Conservation (phyloP, 768 basidiomycete genomes). For the Auriscalpium orientale region DNA sequence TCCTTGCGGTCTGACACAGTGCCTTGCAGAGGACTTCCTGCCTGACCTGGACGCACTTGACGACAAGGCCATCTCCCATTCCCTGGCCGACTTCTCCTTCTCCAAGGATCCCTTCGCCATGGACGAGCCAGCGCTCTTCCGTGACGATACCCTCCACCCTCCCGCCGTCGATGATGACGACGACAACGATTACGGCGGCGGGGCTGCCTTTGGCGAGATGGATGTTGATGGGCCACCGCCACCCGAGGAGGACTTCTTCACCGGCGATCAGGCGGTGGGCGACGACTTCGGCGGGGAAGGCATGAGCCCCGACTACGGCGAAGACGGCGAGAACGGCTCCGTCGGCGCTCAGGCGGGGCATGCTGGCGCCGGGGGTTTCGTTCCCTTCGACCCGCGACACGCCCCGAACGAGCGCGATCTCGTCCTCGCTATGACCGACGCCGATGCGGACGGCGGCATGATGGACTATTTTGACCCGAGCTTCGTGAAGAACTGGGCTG, state of each 20-base stretch:
- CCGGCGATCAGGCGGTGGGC: conserved; percentile 48
- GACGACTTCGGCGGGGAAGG: conserved; percentile 37
- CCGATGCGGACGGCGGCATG: conserved; percentile 52
- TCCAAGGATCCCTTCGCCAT: conserved; percentile 54
- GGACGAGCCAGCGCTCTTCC: conserved; percentile 57
- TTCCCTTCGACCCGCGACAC: conserved; percentile 83
- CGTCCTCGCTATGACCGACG: conserved; percentile 78
- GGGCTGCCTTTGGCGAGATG: conserved; percentile 30
- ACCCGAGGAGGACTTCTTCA: conserved; percentile 59
- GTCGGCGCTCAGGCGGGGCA: conserved; percentile 29
- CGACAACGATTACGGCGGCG: conserved; percentile 32
- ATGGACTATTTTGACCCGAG: conserved; percentile 88
- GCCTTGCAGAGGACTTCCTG: conserved; percentile 54
- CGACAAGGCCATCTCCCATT: conserved; percentile 70
- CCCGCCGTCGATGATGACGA: conserved; percentile 40
- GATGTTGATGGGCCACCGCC: conserved; percentile 29
- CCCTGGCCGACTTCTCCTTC: conserved; percentile 78
- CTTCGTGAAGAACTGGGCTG: conserved; percentile 93
- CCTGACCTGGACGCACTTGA: conserved; percentile 60
- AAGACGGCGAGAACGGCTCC: conserved; percentile 36
- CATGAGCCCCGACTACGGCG: conserved; percentile 18
- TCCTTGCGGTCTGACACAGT: conserved; percentile 1
- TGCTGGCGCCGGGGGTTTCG: conserved; percentile 47
- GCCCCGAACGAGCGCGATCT: conserved; percentile 71
- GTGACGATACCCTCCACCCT: conserved; percentile 38